Evolutionary conservation across 179 eudicot genomes (phyloP).

Genomic region (Gypsophila paniculata): DNA sequence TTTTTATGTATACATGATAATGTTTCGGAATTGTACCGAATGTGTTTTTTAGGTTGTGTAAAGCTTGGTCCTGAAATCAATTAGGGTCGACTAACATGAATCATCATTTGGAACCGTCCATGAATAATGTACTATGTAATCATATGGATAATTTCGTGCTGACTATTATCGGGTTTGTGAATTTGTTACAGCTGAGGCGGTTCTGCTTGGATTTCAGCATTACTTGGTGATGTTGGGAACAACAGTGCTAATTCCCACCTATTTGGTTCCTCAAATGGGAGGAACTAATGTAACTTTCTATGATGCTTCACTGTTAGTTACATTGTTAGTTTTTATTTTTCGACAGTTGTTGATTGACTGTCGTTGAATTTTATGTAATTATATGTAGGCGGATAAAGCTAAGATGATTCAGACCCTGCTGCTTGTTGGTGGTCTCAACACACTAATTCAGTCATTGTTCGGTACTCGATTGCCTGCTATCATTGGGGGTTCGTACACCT

Average conservation of each 20-base stretch:
- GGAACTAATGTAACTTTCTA: constrained; percentile 67
- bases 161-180: constrained; percentile 14
- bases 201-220: constrained; percentile 92
- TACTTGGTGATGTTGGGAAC: constrained; percentile 97
- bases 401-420: constrained; percentile 77
- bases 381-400: constrained; percentile 77
- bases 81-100: too few relatives aligned
- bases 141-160: not conserved
- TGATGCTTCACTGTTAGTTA: not conserved
- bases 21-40: not conserved
- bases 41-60: not conserved
- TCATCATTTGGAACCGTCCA: too few relatives aligned
- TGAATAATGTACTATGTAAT: too few relatives aligned
- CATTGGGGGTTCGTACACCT: constrained; percentile 88
- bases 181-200: constrained; percentile 70
- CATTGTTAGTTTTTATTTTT: not conserved
- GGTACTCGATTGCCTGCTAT: constrained; percentile 94
- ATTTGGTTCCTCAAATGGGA: constrained; percentile 89
- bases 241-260: constrained; percentile 80
- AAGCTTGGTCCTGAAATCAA: not conserved
- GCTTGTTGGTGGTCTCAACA: constrained; percentile 88
- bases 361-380: constrained; percentile 1
- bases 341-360: not conserved
- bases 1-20: not conserved
- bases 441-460: constrained; percentile 65